These are phyloP conservation scores for Prunus davidiana DNA, from an alignment of 306 rosid genomes.

Conservation along the genomic window DNA sequence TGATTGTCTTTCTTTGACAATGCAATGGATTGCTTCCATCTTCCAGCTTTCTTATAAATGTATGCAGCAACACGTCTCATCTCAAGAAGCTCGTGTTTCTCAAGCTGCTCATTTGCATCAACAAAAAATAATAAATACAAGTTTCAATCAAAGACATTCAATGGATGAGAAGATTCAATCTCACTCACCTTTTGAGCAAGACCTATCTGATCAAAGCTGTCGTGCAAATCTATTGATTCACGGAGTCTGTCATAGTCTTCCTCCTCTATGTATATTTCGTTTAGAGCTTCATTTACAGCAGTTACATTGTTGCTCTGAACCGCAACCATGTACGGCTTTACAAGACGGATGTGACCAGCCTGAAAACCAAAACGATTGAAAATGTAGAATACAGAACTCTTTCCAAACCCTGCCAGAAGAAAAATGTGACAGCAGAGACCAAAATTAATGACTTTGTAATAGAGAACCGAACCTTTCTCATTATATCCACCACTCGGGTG, in stretches of 20 bases:
- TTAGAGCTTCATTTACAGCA: slow-evolving; percentile 96
- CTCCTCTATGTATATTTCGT: slow-evolving; percentile 93
- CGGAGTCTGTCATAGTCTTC: slow-evolving; percentile 95
- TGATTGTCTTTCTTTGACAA: slow-evolving; percentile 96
- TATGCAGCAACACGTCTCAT: slow-evolving; percentile 98
- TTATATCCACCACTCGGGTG: slow-evolving; percentile 94
- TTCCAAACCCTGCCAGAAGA: not conserved
- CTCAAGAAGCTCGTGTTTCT: slow-evolving; percentile 96
- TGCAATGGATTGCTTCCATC: slow-evolving; percentile 99
- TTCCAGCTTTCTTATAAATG: slow-evolving; percentile 90
- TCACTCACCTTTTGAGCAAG: slow-evolving; percentile 97
- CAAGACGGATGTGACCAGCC: slow-evolving; percentile 92
- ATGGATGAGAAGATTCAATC: slow-evolving; percentile 2
- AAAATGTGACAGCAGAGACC: not conserved
- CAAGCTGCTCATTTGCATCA: slow-evolving; percentile 54
- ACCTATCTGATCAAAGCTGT: slow-evolving; percentile 95
- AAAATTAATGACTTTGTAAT: not conserved
- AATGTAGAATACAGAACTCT: not conserved
- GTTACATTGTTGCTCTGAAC: slow-evolving; percentile 98
- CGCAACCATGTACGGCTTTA: slow-evolving; percentile 98
- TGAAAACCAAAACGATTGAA: slow-evolving; percentile 29
- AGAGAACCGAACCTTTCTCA: slow-evolving; percentile 66
- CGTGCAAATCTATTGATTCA: slow-evolving; percentile 90
- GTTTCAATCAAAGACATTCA: not conserved
- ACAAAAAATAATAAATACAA: not conserved